Base-by-base conservation (phyloP, 805 yeast genomes). In the Kockiozyma suomiensis region DNA sequence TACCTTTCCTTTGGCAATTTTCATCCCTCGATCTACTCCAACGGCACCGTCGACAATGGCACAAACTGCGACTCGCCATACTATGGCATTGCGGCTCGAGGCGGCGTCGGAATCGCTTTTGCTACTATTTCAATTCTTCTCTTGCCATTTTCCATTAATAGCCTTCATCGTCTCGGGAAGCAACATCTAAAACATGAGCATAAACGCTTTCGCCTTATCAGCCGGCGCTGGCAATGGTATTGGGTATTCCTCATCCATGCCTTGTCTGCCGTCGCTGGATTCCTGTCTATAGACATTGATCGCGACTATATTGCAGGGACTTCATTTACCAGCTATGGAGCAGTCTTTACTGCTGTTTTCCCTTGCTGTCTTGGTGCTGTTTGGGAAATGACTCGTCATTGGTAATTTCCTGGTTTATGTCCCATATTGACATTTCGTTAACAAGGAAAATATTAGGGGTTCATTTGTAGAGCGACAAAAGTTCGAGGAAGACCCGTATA, bases 141-240 rank as follows among this genome's bases (percentile, higher is more conserved):
- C 32, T 48, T 69, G 15, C 69, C 70, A 25, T 45, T 67, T 33
- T 58, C 73, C n/a, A 49, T 69, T 57, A 65, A 61, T 57, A 64
- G 66, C 56, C 66, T 70, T 13, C 57, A 68, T 35, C 70, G 69
- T 50, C 70, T 68, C 43, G 73, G 73, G 12, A 42, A 43, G 19
- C 68, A 47, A 43, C 62, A 56, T 45, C 28, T 43, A 17, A 30
- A 52, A 5, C 49, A 54, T 30, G 69, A 70, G 52, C 61, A 66
- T 32, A 62, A 59, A 35, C 61, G 64, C 21, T 70, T 62, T 50
- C 56, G 72, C 32, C 50, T 57, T 12, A 21, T 68, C 30, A 60
- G 70, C 17, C 54, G 73, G 6, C 61, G 68, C 38, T 68, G 70
- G 69, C 73, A 68, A 32, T 70, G 73, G 73, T 69, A 70, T 52